A percentile compares a stretch with the other conserved stretches of the same genome.
Conservation (phyloP, 495 filamentous ascomycete species). For the Penicillium alfredii region DNA sequence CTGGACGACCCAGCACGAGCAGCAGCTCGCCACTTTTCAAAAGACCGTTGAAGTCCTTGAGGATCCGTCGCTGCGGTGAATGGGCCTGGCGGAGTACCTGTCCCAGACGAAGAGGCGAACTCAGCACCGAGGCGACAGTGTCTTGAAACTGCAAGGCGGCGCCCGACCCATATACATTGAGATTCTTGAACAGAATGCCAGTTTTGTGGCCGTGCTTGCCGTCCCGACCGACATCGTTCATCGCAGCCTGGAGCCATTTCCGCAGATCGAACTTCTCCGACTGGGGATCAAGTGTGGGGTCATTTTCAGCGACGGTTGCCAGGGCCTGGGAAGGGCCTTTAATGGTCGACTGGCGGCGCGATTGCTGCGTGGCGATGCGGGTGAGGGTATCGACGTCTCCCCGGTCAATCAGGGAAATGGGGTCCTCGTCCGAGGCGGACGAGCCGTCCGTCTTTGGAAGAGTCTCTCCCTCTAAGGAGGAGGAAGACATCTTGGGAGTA, state of each 20-base stretch:
- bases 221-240: slow-evolving; percentile 21
- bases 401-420: slow-evolving; percentile 13
- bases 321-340: slow-evolving; percentile 8
- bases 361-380: slow-evolving; percentile 16
- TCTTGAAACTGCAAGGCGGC: slow-evolving; percentile 47
- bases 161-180: slow-evolving; percentile 47
- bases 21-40: slow-evolving; percentile 33
- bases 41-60: slow-evolving; percentile 33
- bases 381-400: slow-evolving; percentile 22
- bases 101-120: slow-evolving; percentile 34
- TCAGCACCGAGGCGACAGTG: slow-evolving; percentile 40
- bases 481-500: too few relatives aligned
- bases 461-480: too few relatives aligned
- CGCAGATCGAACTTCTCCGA: slow-evolving; percentile 21
- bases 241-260: slow-evolving; percentile 27
- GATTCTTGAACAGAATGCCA: slow-evolving; percentile 43
- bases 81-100: slow-evolving; percentile 11
- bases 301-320: slow-evolving; percentile 12
- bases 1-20: slow-evolving; percentile 35
- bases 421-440: too few relatives aligned
- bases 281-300: slow-evolving; percentile 23
- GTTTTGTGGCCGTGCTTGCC: slow-evolving; percentile 16
- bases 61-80: slow-evolving; percentile 26
- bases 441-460: too few relatives aligned
- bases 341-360: slow-evolving; percentile 13